Percentiles rank a stretch among this genome's conserved stretches.
phyloP scores from a whole-genome alignment of 1,139 yeast species.

The Zhuliangozyma blackwelliae region DNA sequence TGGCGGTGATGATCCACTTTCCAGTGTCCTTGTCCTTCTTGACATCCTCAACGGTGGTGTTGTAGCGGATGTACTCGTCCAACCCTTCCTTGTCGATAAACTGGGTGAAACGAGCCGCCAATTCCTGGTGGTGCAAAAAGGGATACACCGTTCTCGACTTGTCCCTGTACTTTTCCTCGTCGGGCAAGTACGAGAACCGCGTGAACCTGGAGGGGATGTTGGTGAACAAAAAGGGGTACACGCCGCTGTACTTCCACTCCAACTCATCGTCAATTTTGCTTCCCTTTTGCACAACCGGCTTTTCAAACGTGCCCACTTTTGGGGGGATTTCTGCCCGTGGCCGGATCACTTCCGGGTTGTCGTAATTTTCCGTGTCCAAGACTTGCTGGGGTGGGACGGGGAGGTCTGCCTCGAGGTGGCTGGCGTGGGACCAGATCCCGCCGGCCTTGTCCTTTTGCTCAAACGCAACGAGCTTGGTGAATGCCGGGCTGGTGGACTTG shows the following conservation, averaged over 20 bases:
- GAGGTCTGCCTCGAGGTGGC: slow-evolving; percentile 19
- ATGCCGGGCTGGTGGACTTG: slow-evolving; percentile 15
- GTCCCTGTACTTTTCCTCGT: slow-evolving; percentile 24
- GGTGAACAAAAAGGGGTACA: slow-evolving; percentile 41
- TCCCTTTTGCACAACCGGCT: slow-evolving; percentile 14
- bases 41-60: slow-evolving; percentile 37
- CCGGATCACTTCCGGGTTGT: slow-evolving; percentile 22
- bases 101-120: slow-evolving; percentile 24
- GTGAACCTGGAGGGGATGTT: slow-evolving; percentile 44
- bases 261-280: slow-evolving; percentile 14
- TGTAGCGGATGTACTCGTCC: slow-evolving; percentile 28
- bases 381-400: slow-evolving; percentile 26
- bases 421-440: slow-evolving; percentile 31
- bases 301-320: slow-evolving; percentile 12
- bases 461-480: slow-evolving; percentile 27
- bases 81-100: slow-evolving; percentile 29
- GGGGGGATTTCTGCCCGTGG: slow-evolving; percentile 18
- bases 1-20: slow-evolving; percentile 43
- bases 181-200: slow-evolving; percentile 36
- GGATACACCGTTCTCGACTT: slow-evolving; percentile 28
- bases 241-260: slow-evolving; percentile 41
- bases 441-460: slow-evolving; percentile 31
- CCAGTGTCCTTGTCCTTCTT: slow-evolving; percentile 20
- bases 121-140: slow-evolving; percentile 37
- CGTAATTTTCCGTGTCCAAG: slow-evolving; percentile 24